These are phyloP conservation scores for Aspergillus bridgeri DNA, from an alignment of 495 filamentous ascomycete species.

Conservation along the genomic window DNA sequence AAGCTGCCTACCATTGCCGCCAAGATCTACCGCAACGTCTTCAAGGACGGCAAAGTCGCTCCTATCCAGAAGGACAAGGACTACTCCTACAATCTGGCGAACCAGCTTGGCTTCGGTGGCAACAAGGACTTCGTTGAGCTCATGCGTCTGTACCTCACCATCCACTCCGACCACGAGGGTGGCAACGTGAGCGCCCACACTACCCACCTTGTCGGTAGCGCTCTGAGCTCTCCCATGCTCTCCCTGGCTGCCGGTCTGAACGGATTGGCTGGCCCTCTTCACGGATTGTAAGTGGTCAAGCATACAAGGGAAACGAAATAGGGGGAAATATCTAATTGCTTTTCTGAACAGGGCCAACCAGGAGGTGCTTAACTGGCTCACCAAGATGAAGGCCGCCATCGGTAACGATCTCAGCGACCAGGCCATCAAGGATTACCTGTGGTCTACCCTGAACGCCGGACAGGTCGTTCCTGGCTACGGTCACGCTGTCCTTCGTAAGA, in stretches of 20 bases:
- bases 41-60: conserved; percentile 98
- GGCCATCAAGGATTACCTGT: conserved; percentile 96
- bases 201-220: conserved; percentile 94
- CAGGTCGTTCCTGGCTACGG: conserved; percentile 97
- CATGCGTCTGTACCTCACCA: conserved; percentile 97
- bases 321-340: conserved; percentile 19
- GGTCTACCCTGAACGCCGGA: conserved; percentile 91
- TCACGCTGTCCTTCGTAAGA: conserved; percentile 98
- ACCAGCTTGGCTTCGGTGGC: conserved; percentile 92
- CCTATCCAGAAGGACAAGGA: conserved; percentile 97
- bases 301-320: neutral
- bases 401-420: conserved; percentile 93
- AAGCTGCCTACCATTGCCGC: conserved; percentile 98
- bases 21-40: conserved; percentile 99
- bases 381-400: conserved; percentile 94
- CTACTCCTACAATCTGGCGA: conserved; percentile 96
- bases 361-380: conserved; percentile 98
- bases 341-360: conserved; percentile 70
- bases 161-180: conserved; percentile 99
- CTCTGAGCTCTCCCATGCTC: conserved; percentile 95
- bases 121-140: conserved; percentile 98
- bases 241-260: conserved; percentile 95
- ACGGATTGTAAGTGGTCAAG: conserved; percentile 66
- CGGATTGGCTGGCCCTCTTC: conserved; percentile 94
- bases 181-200: conserved; percentile 98